These are phyloP conservation scores for Mariannaea elegans DNA, from an alignment of 2,329 filamentous ascomycete genomes.

Conservation along the genomic window DNA sequence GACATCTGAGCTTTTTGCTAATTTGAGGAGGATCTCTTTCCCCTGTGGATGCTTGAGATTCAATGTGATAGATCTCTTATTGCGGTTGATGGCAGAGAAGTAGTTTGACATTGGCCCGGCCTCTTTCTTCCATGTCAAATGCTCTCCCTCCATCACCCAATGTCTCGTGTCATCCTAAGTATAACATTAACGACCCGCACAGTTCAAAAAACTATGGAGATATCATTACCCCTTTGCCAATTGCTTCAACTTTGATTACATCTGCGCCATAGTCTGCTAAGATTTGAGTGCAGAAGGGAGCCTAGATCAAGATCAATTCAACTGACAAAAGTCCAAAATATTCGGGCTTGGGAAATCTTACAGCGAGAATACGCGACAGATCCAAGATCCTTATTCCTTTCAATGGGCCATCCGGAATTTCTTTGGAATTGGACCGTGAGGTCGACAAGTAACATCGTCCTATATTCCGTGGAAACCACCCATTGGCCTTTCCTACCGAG, in stretches of 20 bases:
- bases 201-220: not conserved
- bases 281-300: conserved; percentile 52
- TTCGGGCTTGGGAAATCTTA: not conserved
- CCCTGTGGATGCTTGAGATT: conserved; percentile 43
- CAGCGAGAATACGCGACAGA: conserved; percentile 25
- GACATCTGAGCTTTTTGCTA: conserved; percentile 50
- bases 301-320: conserved; percentile 21
- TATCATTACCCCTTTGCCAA: conserved; percentile 36
- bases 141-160: conserved; percentile 29
- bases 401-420: conserved; percentile 3
- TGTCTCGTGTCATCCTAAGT: conserved; percentile 32
- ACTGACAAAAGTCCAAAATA: too few species aligned
- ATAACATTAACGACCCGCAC: not conserved
- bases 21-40: conserved; percentile 43
- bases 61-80: conserved; percentile 51
- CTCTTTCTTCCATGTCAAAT: conserved; percentile 37
- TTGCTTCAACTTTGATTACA: conserved; percentile 50
- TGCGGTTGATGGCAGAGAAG: conserved; percentile 54
- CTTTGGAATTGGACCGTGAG: not conserved
- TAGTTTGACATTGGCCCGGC: conserved; percentile 50
- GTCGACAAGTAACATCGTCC: not conserved
- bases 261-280: conserved; percentile 55
- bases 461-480: too few species aligned
- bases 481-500: too few species aligned
- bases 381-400: conserved; percentile 21